Base-by-base conservation (phyloP, 805 yeast species). In the Millerago galiae region DNA sequence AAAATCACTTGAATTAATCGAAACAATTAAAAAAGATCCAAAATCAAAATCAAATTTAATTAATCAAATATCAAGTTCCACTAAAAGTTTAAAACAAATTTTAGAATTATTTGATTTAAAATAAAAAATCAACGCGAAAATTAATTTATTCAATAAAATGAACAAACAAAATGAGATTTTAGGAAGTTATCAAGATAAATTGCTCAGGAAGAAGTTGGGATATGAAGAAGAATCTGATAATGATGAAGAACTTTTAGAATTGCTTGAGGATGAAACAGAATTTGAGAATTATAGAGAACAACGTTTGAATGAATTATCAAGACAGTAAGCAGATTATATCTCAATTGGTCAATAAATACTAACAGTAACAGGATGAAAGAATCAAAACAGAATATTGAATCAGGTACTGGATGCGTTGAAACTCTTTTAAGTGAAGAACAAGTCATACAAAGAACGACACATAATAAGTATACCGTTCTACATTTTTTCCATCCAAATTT, bases 401-500 rank as follows among this genome's bases (percentile, higher is more conserved):
- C 63, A 9, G 71, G 74, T 3, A 65, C 65, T 52, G 81, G 84
- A 3, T 44, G 51, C 3, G 54, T 81, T 13, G 59, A 61, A 28
- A 62, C 63, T 1, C 45, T 75, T 6, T 53, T 56, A 1, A 69
- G 70, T 28, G 95, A 85, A 56, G 75, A 76, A 43, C 72, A 70
- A 37, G 62, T 83, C 24, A 70, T 85, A 64, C 70, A 71, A 35
- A 53, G 63, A 2, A 76, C 82, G 1, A 62, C 79, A 7, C 55
- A 59, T 0, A 54, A 65, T 2, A 67, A 65, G 18, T 50, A 56
- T 10, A 68, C 70, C 2, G 69, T 84, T 5, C 70, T 85, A 5
- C 85, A 83, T 51, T 83, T 86, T 54, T 78, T 70, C 54, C 79
- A 81, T 46, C 76, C 77, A 8, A 62, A 66, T 24, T 86, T 87